phyloP scores from a whole-genome alignment of 768 basidiomycete genomes.

The Amanita rubescens region DNA sequence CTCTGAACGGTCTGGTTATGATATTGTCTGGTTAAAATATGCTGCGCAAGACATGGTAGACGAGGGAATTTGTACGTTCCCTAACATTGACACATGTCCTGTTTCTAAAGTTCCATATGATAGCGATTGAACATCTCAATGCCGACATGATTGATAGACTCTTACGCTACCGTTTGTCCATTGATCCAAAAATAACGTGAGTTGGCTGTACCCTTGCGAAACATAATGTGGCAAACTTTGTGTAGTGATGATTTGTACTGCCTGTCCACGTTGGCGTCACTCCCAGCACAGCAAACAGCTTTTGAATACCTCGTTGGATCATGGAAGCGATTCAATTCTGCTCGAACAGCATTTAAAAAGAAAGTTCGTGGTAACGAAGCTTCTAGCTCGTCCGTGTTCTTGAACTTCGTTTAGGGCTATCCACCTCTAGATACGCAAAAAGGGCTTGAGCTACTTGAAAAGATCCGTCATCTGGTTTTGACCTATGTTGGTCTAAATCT shows the following conservation, averaged over 20 bases:
- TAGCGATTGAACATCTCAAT: slow-evolving; percentile 37
- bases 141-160: slow-evolving; percentile 66
- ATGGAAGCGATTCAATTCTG: slow-evolving; percentile 80
- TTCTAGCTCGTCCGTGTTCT: background rate
- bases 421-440: slow-evolving; percentile 52
- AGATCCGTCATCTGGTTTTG: slow-evolving; percentile 73
- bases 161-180: slow-evolving; percentile 80
- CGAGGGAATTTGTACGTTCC: slow-evolving; percentile 44
- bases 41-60: slow-evolving; percentile 60
- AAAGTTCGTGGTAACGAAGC: slow-evolving; percentile 36
- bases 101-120: slow-evolving; percentile 10
- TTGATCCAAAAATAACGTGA: slow-evolving; percentile 59
- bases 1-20: slow-evolving; percentile 52
- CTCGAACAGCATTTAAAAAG: slow-evolving; percentile 47
- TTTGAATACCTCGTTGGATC: slow-evolving; percentile 88
- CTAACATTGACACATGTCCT: background rate
- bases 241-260: slow-evolving; percentile 69
- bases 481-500: slow-evolving; percentile 85
- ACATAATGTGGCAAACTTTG: slow-evolving; percentile 7
- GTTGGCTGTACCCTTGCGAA: slow-evolving; percentile 18
- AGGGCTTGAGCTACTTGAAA: slow-evolving; percentile 62
- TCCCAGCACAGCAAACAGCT: slow-evolving; percentile 70
- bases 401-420: slow-evolving; percentile 38
- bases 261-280: slow-evolving; percentile 62
- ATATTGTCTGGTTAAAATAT: slow-evolving; percentile 77